Evolutionary conservation across 805 yeast species (phyloP).

Genomic region (Wilhelminamyces savonicus): DNA sequence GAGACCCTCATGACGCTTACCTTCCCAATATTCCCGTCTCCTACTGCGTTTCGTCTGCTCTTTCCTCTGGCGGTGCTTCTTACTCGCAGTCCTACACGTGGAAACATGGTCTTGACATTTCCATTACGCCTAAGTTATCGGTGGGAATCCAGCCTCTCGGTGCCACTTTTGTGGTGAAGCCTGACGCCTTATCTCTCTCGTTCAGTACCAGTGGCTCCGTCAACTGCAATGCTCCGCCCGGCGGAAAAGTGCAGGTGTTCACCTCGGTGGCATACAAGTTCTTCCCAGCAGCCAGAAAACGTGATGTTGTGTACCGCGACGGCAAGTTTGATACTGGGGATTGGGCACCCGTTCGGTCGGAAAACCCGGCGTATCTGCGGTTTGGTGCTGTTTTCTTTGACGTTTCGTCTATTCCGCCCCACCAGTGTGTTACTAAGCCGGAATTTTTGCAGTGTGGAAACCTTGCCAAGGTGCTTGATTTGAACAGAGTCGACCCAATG

Average conservation of each 20-base stretch:
- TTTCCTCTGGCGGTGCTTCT: constrained; percentile 11
- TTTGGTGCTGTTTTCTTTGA: constrained; percentile 12
- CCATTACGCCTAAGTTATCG: constrained; percentile 3
- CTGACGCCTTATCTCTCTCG: constrained; percentile 6
- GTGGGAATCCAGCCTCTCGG: constrained; percentile 3
- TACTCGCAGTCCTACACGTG: constrained; percentile 8
- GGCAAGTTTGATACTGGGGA: constrained; percentile 3
- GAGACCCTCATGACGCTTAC: constrained; percentile 6
- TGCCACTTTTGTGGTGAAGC: constrained; percentile 3
- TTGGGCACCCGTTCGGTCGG: constrained; percentile 4
- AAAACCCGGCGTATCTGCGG: constrained; percentile 2
- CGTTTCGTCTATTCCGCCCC: constrained; percentile 5
- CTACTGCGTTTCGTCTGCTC: constrained; percentile 9
- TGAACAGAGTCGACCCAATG: too few species aligned
- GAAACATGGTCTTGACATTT: constrained; percentile 3
- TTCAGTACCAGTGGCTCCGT: constrained; percentile 9
- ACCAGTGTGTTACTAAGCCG: constrained; percentile 11
- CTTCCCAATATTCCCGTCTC: constrained; percentile 15
- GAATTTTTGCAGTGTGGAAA: constrained; percentile 5
- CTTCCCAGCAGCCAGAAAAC: constrained; percentile 10
- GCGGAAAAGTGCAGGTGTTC: constrained; percentile 13
- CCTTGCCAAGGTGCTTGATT: too few species aligned
- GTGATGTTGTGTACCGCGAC: constrained; percentile 3
- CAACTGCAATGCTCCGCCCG: constrained; percentile 11
- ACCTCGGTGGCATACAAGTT: constrained; percentile 6